Evolutionary conservation across 2,329 filamentous ascomycete genomes (phyloP), one percentile per base, ranked within the genome.

Genomic region (Alternaria triticimaculans): DNA sequence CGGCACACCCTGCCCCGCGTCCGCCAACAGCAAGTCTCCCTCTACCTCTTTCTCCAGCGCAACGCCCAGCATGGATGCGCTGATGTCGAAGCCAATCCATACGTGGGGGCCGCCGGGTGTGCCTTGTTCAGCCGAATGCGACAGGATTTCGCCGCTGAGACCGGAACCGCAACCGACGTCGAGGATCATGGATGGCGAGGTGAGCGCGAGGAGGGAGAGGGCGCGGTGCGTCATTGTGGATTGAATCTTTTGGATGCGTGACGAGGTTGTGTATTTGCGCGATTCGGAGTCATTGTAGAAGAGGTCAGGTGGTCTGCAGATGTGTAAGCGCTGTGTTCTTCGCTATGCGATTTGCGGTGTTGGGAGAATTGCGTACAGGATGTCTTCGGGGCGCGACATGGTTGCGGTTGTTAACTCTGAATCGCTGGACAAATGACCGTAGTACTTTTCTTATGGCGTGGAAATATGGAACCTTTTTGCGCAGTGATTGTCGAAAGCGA

Each of bases 381-480:
- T 92, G 83, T 99, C 96, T 86, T 99, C 96, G 69, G 96, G 96
- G 73, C 96, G 93, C 78, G 96, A 98, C 96, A 99, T 98, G 78
- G 50, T 90, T 83, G 79, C 68, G 66, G 72, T 59, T 57, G n/a
- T 48, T 41, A 41, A 9, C 15, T 33, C 18, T n/a, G 46, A 50
- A 5, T 44, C 14, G 18, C 5, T 51, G 9, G 10, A n/a, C n/a
- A 23, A n/a, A 2, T 5, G 20, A 14, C 30, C 3, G 20, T 20
- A 53, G 4, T 41, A 2, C 14, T 23, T 14, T 23, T n/a, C 6
- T 15, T n/a, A 5, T 15, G 5, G 8, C 8, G 12, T 53, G 14
- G 12, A 23, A 18, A 5, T 51, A 21, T 33, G 49, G 5, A 6
- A 37, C 15, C 12, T 4, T 8, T 14, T 33, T 25, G 20, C n/a